A percentile compares a stretch with the other conserved stretches of the same genome.
These are phyloP conservation scores for Mycena alexandri DNA, from an alignment of 768 basidiomycete species.

Conservation along the genomic window DNA sequence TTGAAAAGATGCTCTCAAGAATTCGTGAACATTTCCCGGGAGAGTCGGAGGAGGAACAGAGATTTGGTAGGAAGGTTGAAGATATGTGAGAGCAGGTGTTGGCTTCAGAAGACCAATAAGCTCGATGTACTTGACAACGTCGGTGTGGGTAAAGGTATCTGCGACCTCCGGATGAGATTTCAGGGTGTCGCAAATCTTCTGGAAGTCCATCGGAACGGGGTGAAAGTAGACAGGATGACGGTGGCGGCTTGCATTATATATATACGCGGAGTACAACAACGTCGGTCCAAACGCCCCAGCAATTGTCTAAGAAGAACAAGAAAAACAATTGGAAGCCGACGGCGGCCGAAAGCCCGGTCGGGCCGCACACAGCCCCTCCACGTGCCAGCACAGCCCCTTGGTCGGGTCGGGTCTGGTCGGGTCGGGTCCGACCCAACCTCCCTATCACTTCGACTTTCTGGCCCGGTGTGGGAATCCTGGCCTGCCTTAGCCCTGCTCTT, in stretches of 20 bases:
- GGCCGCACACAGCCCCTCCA: too few relatives aligned
- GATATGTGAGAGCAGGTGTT: conserved; percentile 1
- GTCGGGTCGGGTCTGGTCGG: too few relatives aligned
- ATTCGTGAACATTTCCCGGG: neutral
- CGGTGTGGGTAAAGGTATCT: too few relatives aligned
- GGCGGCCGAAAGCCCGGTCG: too few relatives aligned
- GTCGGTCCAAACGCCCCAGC: neutral
- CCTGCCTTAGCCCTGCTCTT: too few relatives aligned
- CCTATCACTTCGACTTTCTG: too few relatives aligned
- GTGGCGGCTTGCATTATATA: too few relatives aligned
- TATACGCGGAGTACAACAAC: too few relatives aligned
- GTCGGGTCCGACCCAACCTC: too few relatives aligned
- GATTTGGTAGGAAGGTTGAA: neutral
- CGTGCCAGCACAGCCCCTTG: neutral
- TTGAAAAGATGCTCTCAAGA: neutral
- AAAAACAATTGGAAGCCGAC: neutral
- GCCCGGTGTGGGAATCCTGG: too few relatives aligned
- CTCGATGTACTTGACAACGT: neutral
- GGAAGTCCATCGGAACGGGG: neutral
- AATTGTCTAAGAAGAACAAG: conserved; percentile 12
- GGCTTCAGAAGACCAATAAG: neutral
- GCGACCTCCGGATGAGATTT: neutral
- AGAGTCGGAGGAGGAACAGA: neutral
- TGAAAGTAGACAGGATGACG: too few relatives aligned
- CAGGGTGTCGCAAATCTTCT: conserved; percentile 1